These are phyloP conservation scores for Filobasidium uniguttulatum DNA, from an alignment of 1,284 basidiomycete genomes.

Conservation along the genomic window DNA sequence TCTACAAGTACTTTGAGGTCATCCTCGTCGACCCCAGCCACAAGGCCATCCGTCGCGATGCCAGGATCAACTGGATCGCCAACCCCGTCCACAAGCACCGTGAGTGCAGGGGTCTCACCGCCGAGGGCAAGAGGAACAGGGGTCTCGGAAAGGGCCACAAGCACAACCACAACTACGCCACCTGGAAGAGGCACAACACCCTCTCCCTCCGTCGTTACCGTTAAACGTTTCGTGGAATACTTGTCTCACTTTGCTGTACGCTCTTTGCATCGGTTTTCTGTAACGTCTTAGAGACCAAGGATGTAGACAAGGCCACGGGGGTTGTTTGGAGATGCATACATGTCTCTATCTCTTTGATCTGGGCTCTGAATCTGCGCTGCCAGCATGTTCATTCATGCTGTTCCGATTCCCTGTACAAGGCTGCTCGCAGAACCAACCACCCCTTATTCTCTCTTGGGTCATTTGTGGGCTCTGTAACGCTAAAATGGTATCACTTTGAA, in stretches of 20 bases:
- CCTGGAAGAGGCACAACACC: constrained; percentile 97
- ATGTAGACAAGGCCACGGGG: too few species aligned
- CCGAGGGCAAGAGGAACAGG: constrained; percentile 75
- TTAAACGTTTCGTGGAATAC: constrained; percentile 41
- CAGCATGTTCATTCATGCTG: too few species aligned
- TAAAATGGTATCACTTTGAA: too few species aligned
- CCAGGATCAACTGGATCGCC: constrained; percentile 97
- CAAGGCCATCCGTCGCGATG: constrained; percentile 71
- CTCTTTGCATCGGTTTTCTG: not conserved
- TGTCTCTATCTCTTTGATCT: too few species aligned
- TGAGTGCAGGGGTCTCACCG: constrained; percentile 93
- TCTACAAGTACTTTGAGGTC: constrained; percentile 99
- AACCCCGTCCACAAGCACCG: constrained; percentile 98
- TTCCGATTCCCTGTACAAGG: too few species aligned
- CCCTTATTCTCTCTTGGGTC: too few species aligned
- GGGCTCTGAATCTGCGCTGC: too few species aligned
- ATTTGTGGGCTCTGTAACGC: too few species aligned
- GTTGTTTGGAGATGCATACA: too few species aligned
- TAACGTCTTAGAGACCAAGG: not conserved
- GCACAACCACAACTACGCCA: constrained; percentile 84
- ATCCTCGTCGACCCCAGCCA: constrained; percentile 73
- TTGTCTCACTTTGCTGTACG: not conserved
- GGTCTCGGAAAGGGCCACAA: constrained; percentile 86
- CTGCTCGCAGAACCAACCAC: too few species aligned
- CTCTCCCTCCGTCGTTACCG: constrained; percentile 96